Evolutionary conservation across 176 grass and related monocot genomes (phyloP).

Genomic region (Tillandsia fasciculata): DNA sequence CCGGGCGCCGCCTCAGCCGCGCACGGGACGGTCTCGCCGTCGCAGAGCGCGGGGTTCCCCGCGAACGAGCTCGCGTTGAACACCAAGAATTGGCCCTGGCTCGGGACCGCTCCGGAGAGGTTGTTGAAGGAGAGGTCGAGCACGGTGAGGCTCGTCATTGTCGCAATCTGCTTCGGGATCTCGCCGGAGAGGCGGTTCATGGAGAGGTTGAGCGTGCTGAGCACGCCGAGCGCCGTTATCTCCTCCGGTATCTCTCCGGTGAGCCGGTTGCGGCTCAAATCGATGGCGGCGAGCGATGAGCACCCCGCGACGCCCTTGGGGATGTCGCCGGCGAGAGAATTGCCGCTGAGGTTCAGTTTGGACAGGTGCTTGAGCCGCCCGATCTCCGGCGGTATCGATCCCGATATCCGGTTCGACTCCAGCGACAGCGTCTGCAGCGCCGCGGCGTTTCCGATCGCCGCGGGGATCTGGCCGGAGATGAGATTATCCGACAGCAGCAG

Average conservation of each 20-base stretch:
- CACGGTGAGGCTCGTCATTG: conserved; percentile 79
- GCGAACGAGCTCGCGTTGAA: conserved; percentile 75
- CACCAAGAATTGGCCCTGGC: conserved; percentile 68
- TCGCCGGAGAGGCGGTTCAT: conserved; percentile 42
- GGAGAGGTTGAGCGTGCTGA: conserved; percentile 80
- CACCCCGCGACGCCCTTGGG: conserved; percentile 46
- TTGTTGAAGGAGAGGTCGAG: conserved; percentile 78
- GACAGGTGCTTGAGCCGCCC: conserved; percentile 40
- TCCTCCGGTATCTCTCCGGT: conserved; percentile 46
- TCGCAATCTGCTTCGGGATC: conserved; percentile 43
- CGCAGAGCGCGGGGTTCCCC: conserved; percentile 55
- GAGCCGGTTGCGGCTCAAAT: conserved; percentile 71
- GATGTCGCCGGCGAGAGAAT: conserved; percentile 45
- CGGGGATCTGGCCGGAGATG: conserved; percentile 33
- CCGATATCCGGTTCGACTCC: conserved; percentile 55
- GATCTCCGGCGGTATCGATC: conserved; percentile 43
- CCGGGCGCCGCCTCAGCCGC: not conserved
- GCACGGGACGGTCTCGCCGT: conserved; percentile 8
- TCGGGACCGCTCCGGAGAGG: conserved; percentile 48
- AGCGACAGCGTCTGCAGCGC: conserved; percentile 57
- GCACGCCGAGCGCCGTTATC: conserved; percentile 42
- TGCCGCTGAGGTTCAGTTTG: conserved; percentile 55
- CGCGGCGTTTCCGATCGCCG: conserved; percentile 52
- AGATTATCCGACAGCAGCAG: conserved; percentile 11
- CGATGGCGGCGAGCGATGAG: conserved; percentile 33